Evolutionary conservation across 768 basidiomycete species (phyloP).

Genomic region (Agrocybe chaxingu): DNA sequence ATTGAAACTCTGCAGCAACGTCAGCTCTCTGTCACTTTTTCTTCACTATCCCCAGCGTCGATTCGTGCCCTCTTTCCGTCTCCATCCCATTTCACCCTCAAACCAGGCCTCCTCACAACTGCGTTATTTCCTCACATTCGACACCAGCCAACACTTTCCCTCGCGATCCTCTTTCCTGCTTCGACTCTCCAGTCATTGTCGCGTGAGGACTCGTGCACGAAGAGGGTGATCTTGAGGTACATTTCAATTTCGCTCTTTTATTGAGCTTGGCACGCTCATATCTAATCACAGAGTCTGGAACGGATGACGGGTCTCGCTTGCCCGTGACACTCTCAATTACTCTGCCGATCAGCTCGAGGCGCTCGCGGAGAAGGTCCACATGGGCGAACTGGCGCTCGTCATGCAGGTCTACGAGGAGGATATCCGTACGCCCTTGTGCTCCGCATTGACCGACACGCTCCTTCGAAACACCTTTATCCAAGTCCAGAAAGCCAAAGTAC

Average conservation of each 20-base stretch:
- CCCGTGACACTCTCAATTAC: conserved; percentile 75
- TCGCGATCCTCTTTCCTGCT: conserved; percentile 18
- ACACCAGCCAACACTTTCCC: conserved; percentile 14
- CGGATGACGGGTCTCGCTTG: conserved; percentile 86
- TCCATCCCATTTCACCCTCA: conserved; percentile 36
- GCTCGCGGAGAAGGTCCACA: conserved; percentile 61
- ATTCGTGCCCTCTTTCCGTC: conserved; percentile 48
- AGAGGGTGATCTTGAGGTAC: conserved; percentile 80
- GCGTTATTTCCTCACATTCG: conserved; percentile 66
- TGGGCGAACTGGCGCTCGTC: conserved; percentile 85
- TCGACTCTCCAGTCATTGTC: conserved; percentile 4
- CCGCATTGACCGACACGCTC: conserved; percentile 75
- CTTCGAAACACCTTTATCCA: conserved; percentile 87
- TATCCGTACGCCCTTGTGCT: conserved; percentile 82
- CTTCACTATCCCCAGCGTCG: conserved; percentile 44
- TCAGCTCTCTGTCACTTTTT: conserved; percentile 43
- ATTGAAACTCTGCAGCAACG: conserved; percentile 38
- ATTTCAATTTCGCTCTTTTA: conserved; percentile 13
- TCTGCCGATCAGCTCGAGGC: conserved; percentile 57
- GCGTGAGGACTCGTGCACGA: conserved; percentile 44
- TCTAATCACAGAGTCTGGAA: conserved; percentile 70
- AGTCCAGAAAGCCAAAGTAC: conserved; percentile 91
- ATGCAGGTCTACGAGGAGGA: conserved; percentile 89
- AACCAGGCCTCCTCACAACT: conserved; percentile 47
- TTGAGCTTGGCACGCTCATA: not conserved